These are phyloP conservation scores for Fistulina hepatica DNA, from an alignment of 1,284 basidiomycete species.

Conservation along the genomic window DNA sequence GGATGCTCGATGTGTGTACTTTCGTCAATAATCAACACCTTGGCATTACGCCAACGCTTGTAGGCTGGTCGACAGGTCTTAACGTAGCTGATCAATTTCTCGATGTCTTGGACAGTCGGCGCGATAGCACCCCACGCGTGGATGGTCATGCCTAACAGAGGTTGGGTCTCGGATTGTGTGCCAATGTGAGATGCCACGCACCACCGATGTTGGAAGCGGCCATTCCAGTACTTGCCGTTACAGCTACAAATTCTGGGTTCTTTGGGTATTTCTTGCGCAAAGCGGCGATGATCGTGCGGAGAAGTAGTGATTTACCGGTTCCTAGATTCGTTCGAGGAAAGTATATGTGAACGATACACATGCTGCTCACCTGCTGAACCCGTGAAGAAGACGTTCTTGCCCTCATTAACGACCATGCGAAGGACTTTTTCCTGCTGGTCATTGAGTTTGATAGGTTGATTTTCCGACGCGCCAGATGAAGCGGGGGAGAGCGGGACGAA, in stretches of 20 bases:
- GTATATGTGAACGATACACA: not conserved
- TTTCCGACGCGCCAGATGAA: constrained; percentile 12
- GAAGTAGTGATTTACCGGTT: constrained; percentile 67
- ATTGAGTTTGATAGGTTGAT: constrained; percentile 29
- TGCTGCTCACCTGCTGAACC: constrained; percentile 36
- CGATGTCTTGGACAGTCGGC: constrained; percentile 47
- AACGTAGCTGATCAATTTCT: constrained; percentile 41
- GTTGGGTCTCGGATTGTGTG: not conserved
- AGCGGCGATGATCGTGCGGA: constrained; percentile 57
- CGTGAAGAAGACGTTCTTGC: constrained; percentile 41
- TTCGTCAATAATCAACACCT: constrained; percentile 79
- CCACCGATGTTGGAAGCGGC: constrained; percentile 80
- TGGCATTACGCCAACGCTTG: constrained; percentile 50
- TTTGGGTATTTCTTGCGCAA: constrained; percentile 21
- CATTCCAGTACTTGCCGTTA: constrained; percentile 64
- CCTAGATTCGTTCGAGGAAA: constrained; percentile 20
- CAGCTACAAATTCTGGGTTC: constrained; percentile 50
- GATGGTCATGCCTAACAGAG: constrained; percentile 40
- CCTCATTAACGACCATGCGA: constrained; percentile 35
- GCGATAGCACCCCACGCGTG: constrained; percentile 78
- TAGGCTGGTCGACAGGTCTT: constrained; percentile 46
- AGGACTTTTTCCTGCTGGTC: constrained; percentile 33
- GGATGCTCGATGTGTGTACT: constrained; percentile 27
- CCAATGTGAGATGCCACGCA: constrained; percentile 9
- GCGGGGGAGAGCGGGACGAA: not conserved